Base-by-base conservation (phyloP, 2,329 filamentous ascomycete species). In the Colletotrichum melonis region DNA sequence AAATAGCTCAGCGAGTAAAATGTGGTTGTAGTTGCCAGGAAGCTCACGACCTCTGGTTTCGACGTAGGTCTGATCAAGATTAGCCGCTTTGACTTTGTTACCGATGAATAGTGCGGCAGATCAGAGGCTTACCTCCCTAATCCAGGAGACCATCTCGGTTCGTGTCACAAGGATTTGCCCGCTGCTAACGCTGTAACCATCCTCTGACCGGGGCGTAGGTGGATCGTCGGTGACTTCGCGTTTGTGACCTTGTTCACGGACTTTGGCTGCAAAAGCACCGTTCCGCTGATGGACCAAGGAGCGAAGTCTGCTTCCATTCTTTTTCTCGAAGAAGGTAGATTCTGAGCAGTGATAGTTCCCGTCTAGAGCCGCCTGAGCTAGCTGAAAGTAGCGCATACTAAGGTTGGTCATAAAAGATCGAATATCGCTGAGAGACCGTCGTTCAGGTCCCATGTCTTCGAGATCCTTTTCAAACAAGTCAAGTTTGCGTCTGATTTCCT, bases 1-100 rank as follows among this genome's bases (percentile, higher is more conserved):
- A 77, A 93, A 93, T 0, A 94, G 78, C 26, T 92, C 87, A 0
- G 83, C 82, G 0, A 93, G 85, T 11, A 93, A 81, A 66, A 90
- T 78, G 0, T 91, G 87, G 72, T 91, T 91, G 79, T 90, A 92
- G 0, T 84, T 89, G 0, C 91, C 90, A 0, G 89, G 88, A 0
- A 93, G 80, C 77, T 93, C 92, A 5, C 86, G 81, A 1, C 73
- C 73, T 6, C 67, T 30, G 24, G 63, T 72, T 1, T 67, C 2
- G 4, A 35, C 0, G 12, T 71, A 67, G 1, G 57, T 72, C 68
- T 67, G 16, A 2, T 24, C 2, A 19, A 6, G 2, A 19, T 19
- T 2, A 38, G 7, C 14, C 1, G 5, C 22, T 11, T n/a, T 49
- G 42, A 3, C 42, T n/a, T 22, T 49, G 8, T 3, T 16, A 16